phyloP scores from a whole-genome alignment of 2,329 filamentous ascomycete species.

The Phialemonium atrogriseum region DNA sequence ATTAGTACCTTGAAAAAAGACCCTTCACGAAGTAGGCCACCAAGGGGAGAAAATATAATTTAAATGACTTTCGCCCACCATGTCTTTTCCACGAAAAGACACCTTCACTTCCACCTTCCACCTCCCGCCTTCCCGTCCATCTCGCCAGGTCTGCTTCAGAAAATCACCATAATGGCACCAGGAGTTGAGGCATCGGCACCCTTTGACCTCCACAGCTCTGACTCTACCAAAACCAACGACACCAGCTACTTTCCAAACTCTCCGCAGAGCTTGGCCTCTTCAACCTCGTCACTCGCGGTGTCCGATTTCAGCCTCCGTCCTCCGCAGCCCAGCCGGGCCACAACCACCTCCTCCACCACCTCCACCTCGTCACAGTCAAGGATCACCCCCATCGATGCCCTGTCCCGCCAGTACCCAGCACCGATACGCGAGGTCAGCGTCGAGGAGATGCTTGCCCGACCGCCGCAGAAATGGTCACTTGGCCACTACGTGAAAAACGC shows the following conservation, averaged over 20 bases:
- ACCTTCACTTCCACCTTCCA: no score
- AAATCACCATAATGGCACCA: no score
- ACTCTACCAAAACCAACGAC: background rate
- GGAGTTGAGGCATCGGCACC: no score
- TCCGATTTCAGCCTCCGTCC: background rate
- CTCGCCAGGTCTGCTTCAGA: no score
- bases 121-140: no score
- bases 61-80: no score
- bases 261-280: conserved; percentile 10
- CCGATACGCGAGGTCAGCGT: conserved; percentile 30
- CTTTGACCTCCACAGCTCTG: background rate
- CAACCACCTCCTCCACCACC: conserved; percentile 5
- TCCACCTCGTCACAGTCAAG: conserved; percentile 5
- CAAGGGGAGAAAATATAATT: no score
- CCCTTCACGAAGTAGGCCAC: no score
- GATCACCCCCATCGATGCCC: conserved; percentile 19
- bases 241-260: conserved; percentile 4
- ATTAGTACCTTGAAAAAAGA: no score
- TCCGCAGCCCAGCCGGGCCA: background rate
- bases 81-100: no score
- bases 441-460: conserved; percentile 31
- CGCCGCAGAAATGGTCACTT: conserved; percentile 30
- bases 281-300: conserved; percentile 1
- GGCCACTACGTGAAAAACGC: conserved; percentile 24
- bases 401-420: conserved; percentile 31